A percentile compares a stretch with the other conserved stretches of the same genome.
These are phyloP conservation scores for Clarireedia homoeocarpa DNA, from an alignment of 2,329 filamentous ascomycete species.

Conservation along the genomic window DNA sequence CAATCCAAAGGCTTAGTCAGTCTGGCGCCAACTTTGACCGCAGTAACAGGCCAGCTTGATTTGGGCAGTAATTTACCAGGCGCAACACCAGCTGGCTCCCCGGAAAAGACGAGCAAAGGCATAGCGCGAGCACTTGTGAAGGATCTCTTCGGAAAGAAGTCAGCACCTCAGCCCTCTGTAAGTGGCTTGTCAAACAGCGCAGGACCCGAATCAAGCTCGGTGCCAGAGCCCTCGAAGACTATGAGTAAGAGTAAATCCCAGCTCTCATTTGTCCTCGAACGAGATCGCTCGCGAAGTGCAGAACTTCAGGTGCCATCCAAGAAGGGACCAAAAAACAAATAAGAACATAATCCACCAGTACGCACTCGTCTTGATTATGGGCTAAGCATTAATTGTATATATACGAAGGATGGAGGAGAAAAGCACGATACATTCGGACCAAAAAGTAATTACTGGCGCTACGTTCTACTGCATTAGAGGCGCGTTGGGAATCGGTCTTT, in stretches of 20 bases:
- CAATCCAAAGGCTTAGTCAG: slow-evolving; percentile 21
- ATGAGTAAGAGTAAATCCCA: slow-evolving; percentile 54
- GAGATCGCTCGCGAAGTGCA: slow-evolving; percentile 36
- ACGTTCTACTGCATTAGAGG: slow-evolving; percentile 2
- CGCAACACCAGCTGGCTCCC: background rate
- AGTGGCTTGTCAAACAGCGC: slow-evolving; percentile 6
- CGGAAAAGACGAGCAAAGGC: slow-evolving; percentile 3
- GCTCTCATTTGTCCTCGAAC: slow-evolving; percentile 48
- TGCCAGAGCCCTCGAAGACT: slow-evolving; percentile 28
- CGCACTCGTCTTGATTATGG: background rate
- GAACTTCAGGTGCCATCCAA: slow-evolving; percentile 18
- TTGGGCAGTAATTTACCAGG: slow-evolving; percentile 9
- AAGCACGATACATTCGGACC: background rate
- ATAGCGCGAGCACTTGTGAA: slow-evolving; percentile 20
- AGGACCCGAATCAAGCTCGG: background rate
- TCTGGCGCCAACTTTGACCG: slow-evolving; percentile 22
- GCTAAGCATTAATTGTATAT: slow-evolving; percentile 3
- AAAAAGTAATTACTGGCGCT: slow-evolving; percentile 5
- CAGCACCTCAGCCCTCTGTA: slow-evolving; percentile 10
- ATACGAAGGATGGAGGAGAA: background rate
- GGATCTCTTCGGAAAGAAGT: slow-evolving; percentile 24
- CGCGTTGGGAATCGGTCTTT: background rate
- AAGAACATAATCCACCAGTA: background rate
- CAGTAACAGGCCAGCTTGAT: slow-evolving; percentile 20
- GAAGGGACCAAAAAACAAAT: slow-evolving; percentile 2